A percentile compares a stretch with the other conserved stretches of the same genome.
Conservation (phyloP, 2,329 filamentous ascomycete genomes). For the Colletotrichum tabaci region DNA sequence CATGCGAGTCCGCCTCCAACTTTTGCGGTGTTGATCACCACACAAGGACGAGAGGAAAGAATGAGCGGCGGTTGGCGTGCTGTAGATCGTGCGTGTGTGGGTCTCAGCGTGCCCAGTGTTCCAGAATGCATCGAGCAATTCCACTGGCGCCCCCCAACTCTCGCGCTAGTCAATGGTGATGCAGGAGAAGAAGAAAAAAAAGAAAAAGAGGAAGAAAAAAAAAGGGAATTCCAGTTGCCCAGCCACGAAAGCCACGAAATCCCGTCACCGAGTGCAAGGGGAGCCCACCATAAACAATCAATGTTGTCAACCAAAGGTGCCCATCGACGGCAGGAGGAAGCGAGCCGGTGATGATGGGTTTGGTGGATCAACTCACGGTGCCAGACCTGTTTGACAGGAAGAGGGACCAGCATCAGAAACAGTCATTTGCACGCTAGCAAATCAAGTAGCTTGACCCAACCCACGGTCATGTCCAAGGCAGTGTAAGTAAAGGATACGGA, state of each 20-base stretch:
- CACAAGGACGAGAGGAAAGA: background rate
- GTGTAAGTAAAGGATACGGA: background rate
- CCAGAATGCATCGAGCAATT: no score
- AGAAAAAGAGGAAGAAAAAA: no score
- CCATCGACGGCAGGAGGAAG: background rate
- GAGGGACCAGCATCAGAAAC: background rate
- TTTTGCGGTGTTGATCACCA: slow-evolving; percentile 1
- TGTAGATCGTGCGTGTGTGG: background rate
- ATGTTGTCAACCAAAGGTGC: background rate
- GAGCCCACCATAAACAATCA: background rate
- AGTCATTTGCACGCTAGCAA: no score
- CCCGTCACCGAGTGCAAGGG: background rate
- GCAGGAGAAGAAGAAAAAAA: no score
- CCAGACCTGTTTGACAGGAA: background rate
- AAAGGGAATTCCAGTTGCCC: background rate
- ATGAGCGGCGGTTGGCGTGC: background rate
- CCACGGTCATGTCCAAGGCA: slow-evolving; percentile 7
- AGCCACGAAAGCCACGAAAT: slow-evolving; percentile 2
- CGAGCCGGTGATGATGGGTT: background rate
- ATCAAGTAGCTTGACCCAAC: background rate
- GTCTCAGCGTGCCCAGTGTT: no score
- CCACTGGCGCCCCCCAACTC: no score
- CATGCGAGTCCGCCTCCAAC: slow-evolving; percentile 1
- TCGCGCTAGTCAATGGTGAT: no score
- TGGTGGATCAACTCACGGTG: background rate